Base-by-base conservation (phyloP, 129 eudicot genomes). In the Centaurea solstitialis region DNA sequence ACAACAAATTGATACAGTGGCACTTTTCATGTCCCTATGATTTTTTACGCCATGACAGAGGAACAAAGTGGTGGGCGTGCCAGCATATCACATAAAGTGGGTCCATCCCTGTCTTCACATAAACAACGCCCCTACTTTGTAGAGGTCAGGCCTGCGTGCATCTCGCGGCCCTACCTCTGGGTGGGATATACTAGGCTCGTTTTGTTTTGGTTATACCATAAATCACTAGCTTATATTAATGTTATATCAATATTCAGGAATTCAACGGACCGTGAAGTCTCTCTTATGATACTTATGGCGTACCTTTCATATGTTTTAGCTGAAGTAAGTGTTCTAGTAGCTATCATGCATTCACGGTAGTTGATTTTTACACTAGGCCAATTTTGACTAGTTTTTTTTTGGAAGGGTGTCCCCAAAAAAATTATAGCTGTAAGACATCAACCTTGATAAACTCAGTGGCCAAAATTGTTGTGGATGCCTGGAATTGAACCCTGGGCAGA, bases 241-340 rank as follows among this genome's bases (percentile, higher is more conserved):
- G 24, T 64, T 37, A 24, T 76, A 26, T 53, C 59, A 61, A 81
- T 80, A 79, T 87, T 79, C 85, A 94, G 99, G 89, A 85, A 95
- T 68, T 90, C 99, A 72, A 84, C 98, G 4, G 89, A 88, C 47
- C 98, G 94, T 81, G 98, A 92, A 87, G 87, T 95, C 79, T 94
- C 93, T 82, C 85, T 95, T 68, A 87, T 93, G 93, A 81, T 86
- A 74, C 89, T 95, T 70, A 89, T 95, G 99, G 94, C 99, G 65
- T 95, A 95, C 76, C 92, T 93, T 70, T 92, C 99, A 5, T 95
- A 95, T 71, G 47, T 91, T 76, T 83, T 87, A 83, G 97, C 99
- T 24, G 98, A 92, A 89, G 99, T 92, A 82, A 80, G 94, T 71
- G 66, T 17, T 68, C 7, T 30, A 72, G n/a, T 76, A 59, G 28